These are phyloP conservation scores for Ustilago shanxiensis DNA, from an alignment of 1,284 basidiomycete species.

Conservation along the genomic window DNA sequence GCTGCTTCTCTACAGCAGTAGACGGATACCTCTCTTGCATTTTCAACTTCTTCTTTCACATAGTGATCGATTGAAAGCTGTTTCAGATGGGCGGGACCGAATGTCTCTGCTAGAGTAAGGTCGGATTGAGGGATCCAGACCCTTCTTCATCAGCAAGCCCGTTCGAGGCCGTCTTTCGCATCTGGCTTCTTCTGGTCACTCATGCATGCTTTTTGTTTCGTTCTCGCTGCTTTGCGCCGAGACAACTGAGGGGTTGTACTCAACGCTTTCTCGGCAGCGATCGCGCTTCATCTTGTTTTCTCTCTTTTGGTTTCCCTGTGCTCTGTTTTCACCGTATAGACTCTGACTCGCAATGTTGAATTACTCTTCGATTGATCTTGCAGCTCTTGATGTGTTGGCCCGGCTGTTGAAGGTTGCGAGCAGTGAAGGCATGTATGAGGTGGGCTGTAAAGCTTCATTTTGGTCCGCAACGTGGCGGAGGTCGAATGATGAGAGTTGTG, in stretches of 20 bases:
- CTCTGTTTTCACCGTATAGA: slow-evolving; percentile 42
- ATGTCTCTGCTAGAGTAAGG: background rate
- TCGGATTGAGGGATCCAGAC: slow-evolving; percentile 45
- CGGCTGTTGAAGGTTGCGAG: too few species aligned
- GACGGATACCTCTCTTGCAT: background rate
- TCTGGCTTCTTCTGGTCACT: background rate
- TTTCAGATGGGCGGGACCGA: background rate
- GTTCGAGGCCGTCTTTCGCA: background rate
- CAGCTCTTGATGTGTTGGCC: too few species aligned
- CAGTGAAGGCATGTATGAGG: too few species aligned
- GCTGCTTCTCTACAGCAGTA: slow-evolving; percentile 43
- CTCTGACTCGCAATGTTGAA: slow-evolving; percentile 25
- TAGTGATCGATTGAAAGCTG: background rate
- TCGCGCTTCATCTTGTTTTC: slow-evolving; percentile 2
- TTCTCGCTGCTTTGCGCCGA: background rate
- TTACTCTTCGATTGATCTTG: slow-evolving; percentile 2
- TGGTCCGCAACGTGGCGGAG: background rate
- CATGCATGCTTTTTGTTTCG: background rate
- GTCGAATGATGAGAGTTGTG: background rate
- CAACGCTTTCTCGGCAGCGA: background rate
- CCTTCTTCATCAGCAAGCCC: background rate
- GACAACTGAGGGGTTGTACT: slow-evolving; percentile 44
- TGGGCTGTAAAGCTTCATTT: background rate
- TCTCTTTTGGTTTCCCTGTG: slow-evolving; percentile 12
- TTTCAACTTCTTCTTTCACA: background rate